Evolutionary conservation across 305 asterid genomes (phyloP).

Genomic region (Fraxinus floribunda): DNA sequence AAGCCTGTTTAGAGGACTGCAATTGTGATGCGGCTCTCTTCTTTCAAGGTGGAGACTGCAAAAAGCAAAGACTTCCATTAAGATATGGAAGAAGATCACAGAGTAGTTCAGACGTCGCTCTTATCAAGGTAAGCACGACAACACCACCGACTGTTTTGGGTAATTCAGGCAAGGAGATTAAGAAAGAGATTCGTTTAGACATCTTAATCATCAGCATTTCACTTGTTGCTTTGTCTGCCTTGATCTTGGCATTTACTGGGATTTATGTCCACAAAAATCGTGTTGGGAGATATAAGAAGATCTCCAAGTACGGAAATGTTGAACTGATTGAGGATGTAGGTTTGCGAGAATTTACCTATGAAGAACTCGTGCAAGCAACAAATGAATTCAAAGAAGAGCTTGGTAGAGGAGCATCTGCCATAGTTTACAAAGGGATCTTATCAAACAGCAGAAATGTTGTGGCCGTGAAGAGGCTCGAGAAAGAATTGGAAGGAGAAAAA

Average conservation of each 20-base stretch:
- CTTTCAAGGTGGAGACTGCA: not conserved
- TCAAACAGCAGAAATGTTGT: constrained; percentile 8
- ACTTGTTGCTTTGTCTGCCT: not conserved
- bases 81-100: not conserved
- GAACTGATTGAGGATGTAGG: constrained; percentile 24
- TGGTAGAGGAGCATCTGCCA: constrained; percentile 38
- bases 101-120: not conserved
- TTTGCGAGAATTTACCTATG: constrained; percentile 30
- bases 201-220: not conserved
- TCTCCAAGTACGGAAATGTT: constrained; percentile 17
- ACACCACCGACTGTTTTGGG: too few species aligned
- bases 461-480: constrained; percentile 39
- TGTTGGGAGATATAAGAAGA: constrained; percentile 22
- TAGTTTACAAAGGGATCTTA: constrained; percentile 23
- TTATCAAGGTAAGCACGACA: not conserved
- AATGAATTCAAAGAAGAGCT: not conserved
- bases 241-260: not conserved
- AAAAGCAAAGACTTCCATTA: not conserved
- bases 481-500: constrained; percentile 27
- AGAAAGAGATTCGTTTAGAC: not conserved
- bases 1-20: not conserved
- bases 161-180: not conserved
- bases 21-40: not conserved
- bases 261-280: not conserved
- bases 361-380: constrained; percentile 16